Evolutionary conservation across 208 protist genomes (phyloP).

Genomic region (Trichomonas vaginalis): DNA sequence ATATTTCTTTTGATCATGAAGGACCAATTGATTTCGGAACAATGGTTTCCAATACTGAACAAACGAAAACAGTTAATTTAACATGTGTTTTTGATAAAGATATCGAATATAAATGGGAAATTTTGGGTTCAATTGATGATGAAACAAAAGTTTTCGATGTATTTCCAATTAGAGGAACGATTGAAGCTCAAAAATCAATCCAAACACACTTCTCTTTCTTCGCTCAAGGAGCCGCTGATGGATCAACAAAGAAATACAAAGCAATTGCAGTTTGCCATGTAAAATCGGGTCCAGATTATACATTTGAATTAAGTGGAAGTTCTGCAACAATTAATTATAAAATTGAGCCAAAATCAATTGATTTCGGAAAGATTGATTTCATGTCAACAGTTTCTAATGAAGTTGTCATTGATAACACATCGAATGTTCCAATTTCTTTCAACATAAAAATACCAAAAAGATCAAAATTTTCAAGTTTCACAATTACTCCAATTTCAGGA

Average conservation of each 20-base stretch:
- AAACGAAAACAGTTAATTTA: not conserved
- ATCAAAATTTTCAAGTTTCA: not conserved
- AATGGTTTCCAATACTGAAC: not conserved
- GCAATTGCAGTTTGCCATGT: slow-evolving; percentile 3
- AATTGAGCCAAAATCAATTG: not conserved
- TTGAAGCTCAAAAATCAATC: not conserved
- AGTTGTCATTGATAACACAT: not conserved
- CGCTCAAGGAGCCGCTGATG: not conserved
- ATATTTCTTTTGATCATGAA: not conserved
- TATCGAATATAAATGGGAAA: not conserved
- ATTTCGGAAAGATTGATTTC: not conserved
- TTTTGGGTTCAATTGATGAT: not conserved
- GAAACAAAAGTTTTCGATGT: not conserved
- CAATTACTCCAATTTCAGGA: not conserved
- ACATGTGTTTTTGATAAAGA: not conserved
- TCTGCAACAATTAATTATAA: slow-evolving; percentile 9
- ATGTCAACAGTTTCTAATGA: not conserved
- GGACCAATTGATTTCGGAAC: not conserved
- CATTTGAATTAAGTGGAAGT: not conserved
- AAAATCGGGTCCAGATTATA: not conserved
- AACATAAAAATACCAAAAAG: not conserved
- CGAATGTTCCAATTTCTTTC: not conserved
- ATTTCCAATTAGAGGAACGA: not conserved
- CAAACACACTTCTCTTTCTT: not conserved
- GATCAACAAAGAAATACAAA: not conserved